Evolutionary conservation across 2,329 filamentous ascomycete species (phyloP), one percentile per base, ranked within the genome.

Genomic region (Purpureocillium lavendulum): DNA sequence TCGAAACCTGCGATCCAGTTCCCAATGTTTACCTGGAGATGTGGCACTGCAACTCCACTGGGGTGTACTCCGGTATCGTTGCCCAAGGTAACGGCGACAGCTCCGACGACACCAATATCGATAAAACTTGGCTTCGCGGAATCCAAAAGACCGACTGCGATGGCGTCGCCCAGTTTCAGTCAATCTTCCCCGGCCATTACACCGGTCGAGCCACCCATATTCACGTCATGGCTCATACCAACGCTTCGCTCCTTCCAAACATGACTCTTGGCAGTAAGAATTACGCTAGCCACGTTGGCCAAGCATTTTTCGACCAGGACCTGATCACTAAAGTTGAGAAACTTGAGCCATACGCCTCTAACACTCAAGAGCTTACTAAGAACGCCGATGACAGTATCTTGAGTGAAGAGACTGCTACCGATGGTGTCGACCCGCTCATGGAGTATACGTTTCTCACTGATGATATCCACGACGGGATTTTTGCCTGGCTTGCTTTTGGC

Each of bases 241-340:
- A 61, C 37, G 58, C 58, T 3, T 58, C 57, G 8, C 42, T 55
- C 4, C 46, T 54, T 13, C 35, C 48, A 26, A 64, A 65, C 47
- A 45, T 53, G 28, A 64, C 62, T 1, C 54, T 65, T 4, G 54
- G 55, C 15, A 55, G 52, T 24, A 52, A 58, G 0, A 56, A 54
- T 33, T 59, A 58, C 28, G 67, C 75, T 39, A 70, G 73, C 8
- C 75, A 82, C 55, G 69, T 82, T 24, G 77, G 78, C n/a, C 77
- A 83, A 55, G 57, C 78, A 40, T 82, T 78, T 61, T 76, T 80
- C 52, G 75, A 80, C 55, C 71, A 80, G 50, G 64, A 66, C 39
- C 67, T 82, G 28, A 68, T 77, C 43, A 44, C 56, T 4, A 52
- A 61, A 16, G 73, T 80, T 35, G 72, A 78, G 42, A 51, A 57